These are phyloP conservation scores for Dactylellina haptotyla DNA, from an alignment of 2,329 filamentous ascomycete genomes.

Conservation along the genomic window DNA sequence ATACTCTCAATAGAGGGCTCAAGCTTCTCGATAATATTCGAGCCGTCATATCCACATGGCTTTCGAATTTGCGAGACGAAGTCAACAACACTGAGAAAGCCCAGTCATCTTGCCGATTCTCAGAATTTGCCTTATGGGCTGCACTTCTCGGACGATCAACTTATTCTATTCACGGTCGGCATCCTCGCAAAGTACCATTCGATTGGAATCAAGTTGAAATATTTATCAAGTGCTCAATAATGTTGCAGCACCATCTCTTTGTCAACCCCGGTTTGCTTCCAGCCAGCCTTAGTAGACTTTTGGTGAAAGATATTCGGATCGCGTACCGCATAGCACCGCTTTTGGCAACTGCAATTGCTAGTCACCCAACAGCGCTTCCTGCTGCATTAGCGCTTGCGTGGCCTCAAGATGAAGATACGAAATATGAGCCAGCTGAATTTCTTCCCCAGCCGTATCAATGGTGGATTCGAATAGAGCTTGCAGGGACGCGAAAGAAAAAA, in stretches of 20 bases:
- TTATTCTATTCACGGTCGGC: slow-evolving; percentile 59
- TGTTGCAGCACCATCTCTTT: slow-evolving; percentile 28
- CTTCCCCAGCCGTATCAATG: slow-evolving; percentile 12
- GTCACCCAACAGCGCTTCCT: neutral
- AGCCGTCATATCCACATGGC: slow-evolving; percentile 66
- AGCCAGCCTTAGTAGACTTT: slow-evolving; percentile 4
- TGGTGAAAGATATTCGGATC: slow-evolving; percentile 14
- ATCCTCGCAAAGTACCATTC: neutral
- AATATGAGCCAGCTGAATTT: slow-evolving; percentile 9
- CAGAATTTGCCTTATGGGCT: slow-evolving; percentile 67
- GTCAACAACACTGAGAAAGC: slow-evolving; percentile 62
- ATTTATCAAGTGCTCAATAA: slow-evolving; percentile 41
- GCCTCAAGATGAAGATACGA: slow-evolving; percentile 32
- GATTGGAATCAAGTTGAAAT: slow-evolving; percentile 5
- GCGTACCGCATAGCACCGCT: slow-evolving; percentile 13
- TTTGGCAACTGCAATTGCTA: slow-evolving; percentile 1
- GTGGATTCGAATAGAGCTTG: slow-evolving; percentile 41
- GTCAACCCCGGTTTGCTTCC: slow-evolving; percentile 18
- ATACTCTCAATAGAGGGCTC: slow-evolving; percentile 2
- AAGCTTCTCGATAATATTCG: slow-evolving; percentile 60
- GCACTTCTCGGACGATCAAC: slow-evolving; percentile 69
- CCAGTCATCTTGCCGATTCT: slow-evolving; percentile 61
- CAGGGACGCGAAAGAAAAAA: slow-evolving; percentile 18
- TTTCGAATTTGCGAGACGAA: slow-evolving; percentile 64
- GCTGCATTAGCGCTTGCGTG: slow-evolving; percentile 27